Evolutionary conservation across 2,329 filamentous ascomycete genomes (phyloP).

Genomic region (Teratosphaeria epicoccoides): DNA sequence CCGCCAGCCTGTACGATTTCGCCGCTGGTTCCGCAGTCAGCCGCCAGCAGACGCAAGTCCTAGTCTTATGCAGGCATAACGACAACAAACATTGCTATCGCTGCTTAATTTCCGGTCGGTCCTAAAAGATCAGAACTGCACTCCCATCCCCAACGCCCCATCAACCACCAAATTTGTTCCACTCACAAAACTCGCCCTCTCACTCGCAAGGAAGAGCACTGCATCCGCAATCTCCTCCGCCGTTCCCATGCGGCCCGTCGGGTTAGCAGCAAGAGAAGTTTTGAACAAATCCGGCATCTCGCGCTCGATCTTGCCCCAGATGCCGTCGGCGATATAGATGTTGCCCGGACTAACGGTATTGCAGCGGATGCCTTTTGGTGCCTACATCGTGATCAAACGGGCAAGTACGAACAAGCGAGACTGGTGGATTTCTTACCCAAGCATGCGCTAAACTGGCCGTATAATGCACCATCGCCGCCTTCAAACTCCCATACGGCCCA

Average conservation of each 20-base stretch:
- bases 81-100: too few relatives aligned
- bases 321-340: constrained; percentile 28
- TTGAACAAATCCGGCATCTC: constrained; percentile 40
- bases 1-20: too few relatives aligned
- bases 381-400: constrained; percentile 11
- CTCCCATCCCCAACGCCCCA: constrained; percentile 19
- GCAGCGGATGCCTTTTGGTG: constrained; percentile 27
- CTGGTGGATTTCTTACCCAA: too few relatives aligned
- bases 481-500: constrained; percentile 27
- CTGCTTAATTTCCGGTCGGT: too few relatives aligned
- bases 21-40: too few relatives aligned
- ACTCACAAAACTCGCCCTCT: constrained; percentile 20
- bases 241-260: constrained; percentile 37
- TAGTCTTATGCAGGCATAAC: too few relatives aligned
- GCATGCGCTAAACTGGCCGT: constrained; percentile 25
- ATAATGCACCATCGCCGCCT: constrained; percentile 29
- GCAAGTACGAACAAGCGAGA: too few relatives aligned
- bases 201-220: constrained; percentile 29
- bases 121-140: constrained; percentile 22
- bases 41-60: too few relatives aligned
- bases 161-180: constrained; percentile 23
- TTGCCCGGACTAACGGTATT: constrained; percentile 28
- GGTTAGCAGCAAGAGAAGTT: constrained; percentile 31
- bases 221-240: constrained; percentile 42
- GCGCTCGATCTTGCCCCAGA: constrained; percentile 28